A percentile compares a stretch with the other conserved stretches of the same genome.
These are phyloP conservation scores for Candida ficus DNA, from an alignment of 805 yeast species.

Conservation along the genomic window DNA sequence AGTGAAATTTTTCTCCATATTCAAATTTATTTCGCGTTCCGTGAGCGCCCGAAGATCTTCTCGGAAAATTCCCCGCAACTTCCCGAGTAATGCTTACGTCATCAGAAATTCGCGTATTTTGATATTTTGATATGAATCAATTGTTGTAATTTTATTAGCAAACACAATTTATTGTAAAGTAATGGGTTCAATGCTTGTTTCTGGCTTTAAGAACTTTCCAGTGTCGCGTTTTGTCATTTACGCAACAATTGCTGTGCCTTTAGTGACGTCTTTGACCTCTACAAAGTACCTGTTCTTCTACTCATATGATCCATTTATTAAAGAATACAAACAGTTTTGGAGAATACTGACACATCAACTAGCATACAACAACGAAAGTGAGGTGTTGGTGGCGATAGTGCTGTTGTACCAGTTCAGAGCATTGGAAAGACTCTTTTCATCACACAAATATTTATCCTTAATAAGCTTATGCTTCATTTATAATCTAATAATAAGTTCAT, in stretches of 20 bases:
- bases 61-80: no score
- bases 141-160: no score
- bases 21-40: no score
- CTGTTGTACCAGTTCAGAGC: conserved; percentile 33
- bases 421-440: conserved; percentile 34
- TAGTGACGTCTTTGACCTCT: conserved; percentile 31
- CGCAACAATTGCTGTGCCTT: conserved; percentile 24
- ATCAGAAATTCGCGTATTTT: no score
- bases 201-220: conserved; percentile 33
- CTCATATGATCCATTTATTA: conserved; percentile 30
- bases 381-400: conserved; percentile 31
- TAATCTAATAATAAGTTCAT: conserved; percentile 9
- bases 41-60: no score
- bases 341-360: conserved; percentile 23
- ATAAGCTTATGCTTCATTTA: conserved; percentile 15
- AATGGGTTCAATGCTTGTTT: conserved; percentile 30
- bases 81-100: no score
- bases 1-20: background rate
- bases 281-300: conserved; percentile 31
- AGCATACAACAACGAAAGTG: conserved; percentile 26
- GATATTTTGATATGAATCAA: no score
- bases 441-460: conserved; percentile 28
- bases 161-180: no score
- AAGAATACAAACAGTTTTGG: conserved; percentile 28
- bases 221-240: conserved; percentile 26